Evolutionary conservation across 2,329 filamentous ascomycete species (phyloP).

Genomic region (Stylonectria norvegica): DNA sequence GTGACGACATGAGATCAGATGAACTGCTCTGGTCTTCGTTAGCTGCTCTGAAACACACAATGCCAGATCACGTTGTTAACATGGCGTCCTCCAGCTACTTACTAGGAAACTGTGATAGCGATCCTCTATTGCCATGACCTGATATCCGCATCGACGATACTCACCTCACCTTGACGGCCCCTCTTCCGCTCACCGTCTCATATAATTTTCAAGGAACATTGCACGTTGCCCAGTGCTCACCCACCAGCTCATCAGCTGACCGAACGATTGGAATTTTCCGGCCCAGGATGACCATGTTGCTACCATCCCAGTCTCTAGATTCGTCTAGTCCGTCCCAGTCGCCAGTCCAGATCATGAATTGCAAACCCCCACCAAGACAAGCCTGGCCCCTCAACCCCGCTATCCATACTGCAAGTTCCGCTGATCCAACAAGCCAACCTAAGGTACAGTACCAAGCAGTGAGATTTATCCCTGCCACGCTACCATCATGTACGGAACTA

Average conservation of each 20-base stretch:
- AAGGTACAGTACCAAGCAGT: not conserved
- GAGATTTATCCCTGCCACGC: too few species aligned
- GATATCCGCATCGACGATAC: constrained; percentile 10
- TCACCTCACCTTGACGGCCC: constrained; percentile 2
- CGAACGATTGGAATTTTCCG: too few species aligned
- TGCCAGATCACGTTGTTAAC: constrained; percentile 1
- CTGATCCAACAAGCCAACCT: not conserved
- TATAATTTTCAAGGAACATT: too few species aligned
- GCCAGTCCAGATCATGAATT: constrained; percentile 9
- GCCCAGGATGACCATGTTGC: too few species aligned
- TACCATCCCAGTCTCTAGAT: too few species aligned
- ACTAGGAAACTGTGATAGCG: too few species aligned
- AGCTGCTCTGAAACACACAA: constrained; percentile 1
- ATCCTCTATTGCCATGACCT: constrained; percentile 11
- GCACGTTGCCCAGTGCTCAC: too few species aligned
- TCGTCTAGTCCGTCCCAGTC: too few species aligned
- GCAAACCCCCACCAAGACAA: constrained; percentile 11
- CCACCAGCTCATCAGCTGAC: too few species aligned
- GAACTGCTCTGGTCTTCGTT: not conserved
- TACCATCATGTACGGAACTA: too few species aligned
- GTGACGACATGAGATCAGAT: too few species aligned
- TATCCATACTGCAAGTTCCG: not conserved
- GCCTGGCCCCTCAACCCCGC: constrained; percentile 13
- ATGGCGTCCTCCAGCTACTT: constrained; percentile 1
- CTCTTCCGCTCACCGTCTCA: too few species aligned